A percentile compares a stretch with the other conserved stretches of the same genome.
These are phyloP conservation scores for Ricinus communis DNA, from an alignment of 345 rosid genomes.

Conservation along the genomic window DNA sequence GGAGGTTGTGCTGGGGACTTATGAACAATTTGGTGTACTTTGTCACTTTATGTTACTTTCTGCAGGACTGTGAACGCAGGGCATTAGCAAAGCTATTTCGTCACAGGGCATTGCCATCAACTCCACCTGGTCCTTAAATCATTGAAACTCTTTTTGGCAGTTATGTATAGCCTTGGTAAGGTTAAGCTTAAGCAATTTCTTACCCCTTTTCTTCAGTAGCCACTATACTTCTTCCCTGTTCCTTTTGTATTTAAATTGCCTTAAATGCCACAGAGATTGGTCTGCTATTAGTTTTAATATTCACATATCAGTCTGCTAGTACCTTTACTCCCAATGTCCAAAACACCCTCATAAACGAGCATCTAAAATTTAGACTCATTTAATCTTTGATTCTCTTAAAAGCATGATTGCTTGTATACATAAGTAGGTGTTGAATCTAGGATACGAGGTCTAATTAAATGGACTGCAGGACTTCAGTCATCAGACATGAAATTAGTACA, in stretches of 20 bases:
- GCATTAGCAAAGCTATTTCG: constrained; percentile 61
- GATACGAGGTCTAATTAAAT: neutral
- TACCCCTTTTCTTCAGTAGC: neutral
- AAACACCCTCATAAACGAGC: neutral
- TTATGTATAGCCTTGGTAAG: constrained; percentile 30
- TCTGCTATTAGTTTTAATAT: too few species aligned
- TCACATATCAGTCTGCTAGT: neutral
- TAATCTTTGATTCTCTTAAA: neutral
- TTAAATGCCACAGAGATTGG: neutral
- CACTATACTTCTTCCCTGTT: neutral
- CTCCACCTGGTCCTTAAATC: constrained; percentile 38
- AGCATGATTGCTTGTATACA: neutral
- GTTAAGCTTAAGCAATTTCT: constrained; percentile 8
- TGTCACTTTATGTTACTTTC: constrained; percentile 12
- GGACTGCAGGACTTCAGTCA: neutral
- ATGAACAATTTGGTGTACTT: constrained; percentile 1
- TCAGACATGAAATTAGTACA: neutral
- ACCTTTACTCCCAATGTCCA: neutral
- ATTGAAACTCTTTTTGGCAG: neutral
- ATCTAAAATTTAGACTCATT: neutral
- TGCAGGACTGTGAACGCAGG: constrained; percentile 90
- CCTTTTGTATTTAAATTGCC: neutral
- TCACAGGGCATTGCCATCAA: constrained; percentile 48
- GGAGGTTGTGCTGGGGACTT: neutral
- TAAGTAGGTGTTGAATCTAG: too few species aligned